A percentile compares a stretch with the other conserved stretches of the same genome.
These are phyloP conservation scores for Trametes versicolor DNA, from an alignment of 1,284 basidiomycete species.

Conservation along the genomic window DNA sequence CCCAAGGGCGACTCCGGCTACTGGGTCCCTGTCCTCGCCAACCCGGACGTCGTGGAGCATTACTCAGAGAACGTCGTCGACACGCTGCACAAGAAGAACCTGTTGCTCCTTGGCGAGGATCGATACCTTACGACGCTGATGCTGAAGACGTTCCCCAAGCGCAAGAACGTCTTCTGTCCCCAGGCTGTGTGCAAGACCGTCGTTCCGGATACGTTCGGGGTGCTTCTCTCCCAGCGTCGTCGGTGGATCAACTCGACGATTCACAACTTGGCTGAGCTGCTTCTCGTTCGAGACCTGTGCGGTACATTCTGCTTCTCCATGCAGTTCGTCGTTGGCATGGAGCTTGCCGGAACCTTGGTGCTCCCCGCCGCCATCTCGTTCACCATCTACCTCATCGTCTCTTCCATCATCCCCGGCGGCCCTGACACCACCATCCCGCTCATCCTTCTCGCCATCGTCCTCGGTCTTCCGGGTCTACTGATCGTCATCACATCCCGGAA, in stretches of 20 bases:
- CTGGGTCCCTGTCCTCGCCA: conserved; percentile 98
- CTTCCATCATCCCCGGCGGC: conserved; percentile 84
- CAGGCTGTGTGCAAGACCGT: conserved; percentile 98
- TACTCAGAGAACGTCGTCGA: conserved; percentile 99
- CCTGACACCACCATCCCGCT: conserved; percentile 92
- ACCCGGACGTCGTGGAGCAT: conserved; percentile 97
- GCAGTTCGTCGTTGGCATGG: conserved; percentile 99
- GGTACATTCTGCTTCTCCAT: conserved; percentile 98
- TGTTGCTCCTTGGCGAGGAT: conserved; percentile 98
- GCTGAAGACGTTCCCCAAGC: conserved; percentile 98
- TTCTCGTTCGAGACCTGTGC: conserved; percentile 94
- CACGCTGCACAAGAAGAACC: conserved; percentile 99
- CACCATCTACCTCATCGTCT: conserved; percentile 92
- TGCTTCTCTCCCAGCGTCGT: conserved; percentile 95
- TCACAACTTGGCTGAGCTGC: conserved; percentile 95
- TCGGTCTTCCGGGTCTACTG: conserved; percentile 94
- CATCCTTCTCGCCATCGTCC: conserved; percentile 90
- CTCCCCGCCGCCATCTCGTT: conserved; percentile 98
- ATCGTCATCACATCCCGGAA: conserved; percentile 97
- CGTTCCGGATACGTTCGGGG: conserved; percentile 94
- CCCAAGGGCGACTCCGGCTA: conserved; percentile 93
- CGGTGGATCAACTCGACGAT: conserved; percentile 99
- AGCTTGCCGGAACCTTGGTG: conserved; percentile 94
- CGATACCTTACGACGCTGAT: conserved; percentile 96
- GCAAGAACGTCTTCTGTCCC: conserved; percentile 99